Evolutionary conservation across 805 yeast species (phyloP).

Genomic region (Pichia californica): DNA sequence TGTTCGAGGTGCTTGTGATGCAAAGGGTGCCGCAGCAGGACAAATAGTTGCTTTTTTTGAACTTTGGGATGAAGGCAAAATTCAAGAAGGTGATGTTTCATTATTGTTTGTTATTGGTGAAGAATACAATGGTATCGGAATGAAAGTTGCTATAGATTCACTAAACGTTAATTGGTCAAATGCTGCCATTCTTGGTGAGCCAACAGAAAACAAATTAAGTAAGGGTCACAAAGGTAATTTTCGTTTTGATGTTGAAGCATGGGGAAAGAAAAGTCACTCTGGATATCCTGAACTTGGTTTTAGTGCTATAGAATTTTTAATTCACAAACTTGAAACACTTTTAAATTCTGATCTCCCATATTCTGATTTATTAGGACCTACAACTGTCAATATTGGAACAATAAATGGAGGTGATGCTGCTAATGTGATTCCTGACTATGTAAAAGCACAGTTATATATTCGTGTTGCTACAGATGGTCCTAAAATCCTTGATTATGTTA

Average conservation of each 20-base stretch:
- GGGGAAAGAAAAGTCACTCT: conserved; percentile 54
- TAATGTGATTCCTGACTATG: no score
- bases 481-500: no score
- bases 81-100: conserved; percentile 49
- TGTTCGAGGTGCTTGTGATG: conserved; percentile 65
- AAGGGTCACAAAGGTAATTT: conserved; percentile 62
- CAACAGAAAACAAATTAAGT: conserved; percentile 60
- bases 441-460: no score
- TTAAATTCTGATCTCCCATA: conserved; percentile 27
- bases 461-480: no score
- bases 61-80: conserved; percentile 30
- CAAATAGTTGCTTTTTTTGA: conserved; percentile 48
- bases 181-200: conserved; percentile 63
- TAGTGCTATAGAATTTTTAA: conserved; percentile 48
- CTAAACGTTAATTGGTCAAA: conserved; percentile 42
- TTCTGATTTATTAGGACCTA: no score
- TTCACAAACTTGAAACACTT: conserved; percentile 42
- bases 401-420: no score
- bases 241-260: conserved; percentile 33
- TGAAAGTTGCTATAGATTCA: conserved; percentile 37
- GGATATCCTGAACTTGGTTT: conserved; percentile 65
- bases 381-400: no score
- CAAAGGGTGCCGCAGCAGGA: conserved; percentile 59
- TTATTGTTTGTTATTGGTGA: conserved; percentile 62
- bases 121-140: conserved; percentile 57